phyloP scores from a whole-genome alignment of 2,329 filamentous ascomycete species.

The Penicillium psychrosexuale region DNA sequence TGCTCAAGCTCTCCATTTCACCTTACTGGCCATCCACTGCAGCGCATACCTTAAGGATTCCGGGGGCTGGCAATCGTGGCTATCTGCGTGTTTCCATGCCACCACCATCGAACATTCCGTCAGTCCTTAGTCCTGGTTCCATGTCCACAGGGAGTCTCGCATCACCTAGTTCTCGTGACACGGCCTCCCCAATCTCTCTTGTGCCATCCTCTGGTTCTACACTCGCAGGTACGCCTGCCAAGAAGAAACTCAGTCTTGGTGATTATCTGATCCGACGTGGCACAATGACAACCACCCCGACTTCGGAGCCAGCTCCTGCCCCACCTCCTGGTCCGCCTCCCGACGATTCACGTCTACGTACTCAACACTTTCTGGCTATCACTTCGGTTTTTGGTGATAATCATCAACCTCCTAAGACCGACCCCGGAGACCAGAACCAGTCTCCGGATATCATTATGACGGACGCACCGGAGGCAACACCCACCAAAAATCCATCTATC shows the following conservation, averaged over 20 bases:
- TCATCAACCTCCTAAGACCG: neutral
- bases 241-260: slow-evolving; percentile 51
- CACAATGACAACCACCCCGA: slow-evolving; percentile 38
- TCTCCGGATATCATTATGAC: slow-evolving; percentile 33
- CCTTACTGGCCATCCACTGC: slow-evolving; percentile 39
- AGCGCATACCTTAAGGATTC: slow-evolving; percentile 37
- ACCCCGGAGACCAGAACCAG: slow-evolving; percentile 16
- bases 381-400: slow-evolving; percentile 1
- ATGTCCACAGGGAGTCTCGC: slow-evolving; percentile 30
- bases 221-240: slow-evolving; percentile 47
- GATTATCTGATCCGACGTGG: slow-evolving; percentile 48
- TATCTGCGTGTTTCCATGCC: slow-evolving; percentile 32
- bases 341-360: neutral
- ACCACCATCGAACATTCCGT: slow-evolving; percentile 21
- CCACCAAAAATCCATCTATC: slow-evolving; percentile 26
- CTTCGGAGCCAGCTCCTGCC: slow-evolving; percentile 27
- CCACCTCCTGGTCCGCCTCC: neutral
- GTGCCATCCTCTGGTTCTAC: slow-evolving; percentile 27
- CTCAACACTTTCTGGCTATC: slow-evolving; percentile 4
- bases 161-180: slow-evolving; percentile 29
- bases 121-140: slow-evolving; percentile 29
- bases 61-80: slow-evolving; percentile 13
- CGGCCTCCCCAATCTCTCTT: slow-evolving; percentile 20
- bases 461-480: slow-evolving; percentile 28
- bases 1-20: slow-evolving; percentile 21